phyloP scores from a whole-genome alignment of 2,329 filamentous ascomycete genomes.

The Bipolaris cookei region DNA sequence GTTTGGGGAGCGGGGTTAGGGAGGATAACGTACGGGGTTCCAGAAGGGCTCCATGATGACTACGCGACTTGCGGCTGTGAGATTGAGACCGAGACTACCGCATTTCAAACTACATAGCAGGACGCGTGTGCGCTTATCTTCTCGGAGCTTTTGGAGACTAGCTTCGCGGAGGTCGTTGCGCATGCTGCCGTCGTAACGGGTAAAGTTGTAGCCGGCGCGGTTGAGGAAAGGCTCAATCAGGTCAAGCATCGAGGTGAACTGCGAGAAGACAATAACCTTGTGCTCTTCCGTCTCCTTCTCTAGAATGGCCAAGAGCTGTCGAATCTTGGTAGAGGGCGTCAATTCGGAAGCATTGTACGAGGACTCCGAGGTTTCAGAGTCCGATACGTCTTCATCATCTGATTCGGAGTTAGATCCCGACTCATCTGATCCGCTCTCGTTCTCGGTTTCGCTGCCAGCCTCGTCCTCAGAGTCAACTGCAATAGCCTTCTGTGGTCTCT shows the following conservation, averaged over 20 bases:
- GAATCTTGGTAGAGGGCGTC: slow-evolving; percentile 86
- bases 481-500: slow-evolving; percentile 57
- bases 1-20: background rate
- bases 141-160: slow-evolving; percentile 77
- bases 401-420: slow-evolving; percentile 38
- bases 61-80: slow-evolving; percentile 91
- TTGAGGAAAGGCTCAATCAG: slow-evolving; percentile 90
- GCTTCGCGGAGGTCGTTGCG: slow-evolving; percentile 90
- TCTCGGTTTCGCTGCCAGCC: slow-evolving; percentile 49
- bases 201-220: slow-evolving; percentile 75
- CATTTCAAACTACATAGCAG: slow-evolving; percentile 94
- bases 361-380: slow-evolving; percentile 52
- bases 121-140: slow-evolving; percentile 76
- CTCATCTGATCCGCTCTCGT: slow-evolving; percentile 46
- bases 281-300: slow-evolving; percentile 77
- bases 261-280: slow-evolving; percentile 98
- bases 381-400: slow-evolving; percentile 42
- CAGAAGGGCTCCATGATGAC: slow-evolving; percentile 97
- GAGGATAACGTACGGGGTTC: slow-evolving; percentile 73
- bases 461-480: slow-evolving; percentile 59
- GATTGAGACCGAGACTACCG: slow-evolving; percentile 88
- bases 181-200: slow-evolving; percentile 95
- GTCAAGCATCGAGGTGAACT: slow-evolving; percentile 98
- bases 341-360: slow-evolving; percentile 56
- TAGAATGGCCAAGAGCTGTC: slow-evolving; percentile 80